Percentiles rank a stretch among this genome's conserved stretches.
Evolutionary conservation across 805 yeast genomes (phyloP).

Genomic region (Wickerhamiella galacta): DNA sequence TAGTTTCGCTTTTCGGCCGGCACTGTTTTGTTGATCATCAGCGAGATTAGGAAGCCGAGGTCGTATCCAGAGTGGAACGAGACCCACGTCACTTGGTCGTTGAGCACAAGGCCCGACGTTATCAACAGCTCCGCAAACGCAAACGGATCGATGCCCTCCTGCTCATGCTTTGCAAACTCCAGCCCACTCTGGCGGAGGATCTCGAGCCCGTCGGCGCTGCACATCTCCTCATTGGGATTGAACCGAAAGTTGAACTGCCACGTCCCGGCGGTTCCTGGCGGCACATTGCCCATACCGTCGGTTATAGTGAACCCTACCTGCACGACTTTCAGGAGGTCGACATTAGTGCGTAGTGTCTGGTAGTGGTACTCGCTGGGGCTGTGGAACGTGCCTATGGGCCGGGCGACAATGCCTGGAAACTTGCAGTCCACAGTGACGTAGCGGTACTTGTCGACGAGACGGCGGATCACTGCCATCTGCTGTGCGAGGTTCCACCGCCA

Average conservation of each 20-base stretch:
- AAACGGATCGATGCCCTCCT: constrained; percentile 59
- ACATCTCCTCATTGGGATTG: constrained; percentile 63
- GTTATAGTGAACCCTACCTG: constrained; percentile 71
- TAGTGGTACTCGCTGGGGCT: constrained; percentile 87
- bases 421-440: constrained; percentile 56
- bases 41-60: constrained; percentile 69
- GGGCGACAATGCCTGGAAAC: constrained; percentile 88
- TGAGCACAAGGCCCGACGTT: constrained; percentile 70
- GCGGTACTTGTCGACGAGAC: constrained; percentile 23
- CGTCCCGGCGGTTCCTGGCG: constrained; percentile 53
- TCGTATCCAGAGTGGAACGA: constrained; percentile 92
- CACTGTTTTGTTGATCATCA: constrained; percentile 56
- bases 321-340: constrained; percentile 69
- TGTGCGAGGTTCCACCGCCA: constrained; percentile 28
- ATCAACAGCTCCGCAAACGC: constrained; percentile 73
- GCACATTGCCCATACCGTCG: constrained; percentile 52
- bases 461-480: constrained; percentile 25
- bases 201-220: constrained; percentile 67
- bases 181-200: constrained; percentile 67
- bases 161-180: constrained; percentile 58
- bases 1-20: constrained; percentile 73
- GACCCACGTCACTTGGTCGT: constrained; percentile 62
- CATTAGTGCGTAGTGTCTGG: constrained; percentile 83
- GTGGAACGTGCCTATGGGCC: constrained; percentile 88
- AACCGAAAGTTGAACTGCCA: constrained; percentile 94